phyloP scores from a whole-genome alignment of 768 basidiomycete genomes.

The Calocera viscosa region DNA sequence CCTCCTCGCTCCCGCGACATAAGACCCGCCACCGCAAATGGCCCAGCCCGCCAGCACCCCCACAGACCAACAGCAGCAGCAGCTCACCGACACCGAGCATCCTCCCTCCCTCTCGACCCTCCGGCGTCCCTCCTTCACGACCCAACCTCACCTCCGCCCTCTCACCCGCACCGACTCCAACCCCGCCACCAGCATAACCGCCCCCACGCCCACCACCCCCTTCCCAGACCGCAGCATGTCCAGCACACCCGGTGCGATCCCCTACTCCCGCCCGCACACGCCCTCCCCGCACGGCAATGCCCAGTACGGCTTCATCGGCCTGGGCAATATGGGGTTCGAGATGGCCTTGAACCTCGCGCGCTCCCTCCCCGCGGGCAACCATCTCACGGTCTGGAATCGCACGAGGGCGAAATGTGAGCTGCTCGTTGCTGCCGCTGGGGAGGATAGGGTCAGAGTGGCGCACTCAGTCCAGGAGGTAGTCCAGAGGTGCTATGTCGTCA shows the following conservation, averaged over 20 bases:
- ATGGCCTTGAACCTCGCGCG: constrained; percentile 75
- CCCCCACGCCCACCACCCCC: neutral
- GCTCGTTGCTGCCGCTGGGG: constrained; percentile 44
- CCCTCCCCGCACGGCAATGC: constrained; percentile 29
- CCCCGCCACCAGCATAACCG: neutral
- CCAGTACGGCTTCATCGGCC: constrained; percentile 38
- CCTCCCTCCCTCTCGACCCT: neutral
- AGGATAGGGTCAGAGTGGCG: constrained; percentile 43
- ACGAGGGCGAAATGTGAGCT: constrained; percentile 46
- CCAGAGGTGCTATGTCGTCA: constrained; percentile 54
- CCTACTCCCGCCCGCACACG: constrained; percentile 50
- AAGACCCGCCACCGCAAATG: too few species aligned
- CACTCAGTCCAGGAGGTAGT: constrained; percentile 47
- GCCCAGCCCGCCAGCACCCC: too few species aligned
- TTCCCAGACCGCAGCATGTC: neutral
- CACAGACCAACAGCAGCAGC: too few species aligned
- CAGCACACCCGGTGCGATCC: constrained; percentile 19
- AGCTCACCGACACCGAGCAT: neutral
- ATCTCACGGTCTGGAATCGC: constrained; percentile 67
- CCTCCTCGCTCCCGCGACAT: too few species aligned
- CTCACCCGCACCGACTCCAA: neutral
- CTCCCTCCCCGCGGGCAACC: constrained; percentile 30
- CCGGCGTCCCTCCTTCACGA: neutral
- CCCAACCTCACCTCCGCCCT: neutral
- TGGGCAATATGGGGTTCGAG: constrained; percentile 57